These are phyloP conservation scores for Lactarius indigo DNA, from an alignment of 768 basidiomycete species.

Conservation along the genomic window DNA sequence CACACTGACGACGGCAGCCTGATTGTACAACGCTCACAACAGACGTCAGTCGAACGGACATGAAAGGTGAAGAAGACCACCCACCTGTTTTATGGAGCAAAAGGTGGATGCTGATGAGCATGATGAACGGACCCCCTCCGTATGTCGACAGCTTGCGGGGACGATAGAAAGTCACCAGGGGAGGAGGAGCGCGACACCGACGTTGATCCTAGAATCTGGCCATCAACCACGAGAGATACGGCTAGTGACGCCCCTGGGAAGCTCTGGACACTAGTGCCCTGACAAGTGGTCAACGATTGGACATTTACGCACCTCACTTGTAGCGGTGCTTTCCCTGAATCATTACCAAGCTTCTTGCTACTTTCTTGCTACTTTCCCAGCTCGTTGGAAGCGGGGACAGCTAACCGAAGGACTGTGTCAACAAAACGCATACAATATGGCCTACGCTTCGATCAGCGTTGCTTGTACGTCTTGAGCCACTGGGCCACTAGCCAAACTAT, in stretches of 20 bases:
- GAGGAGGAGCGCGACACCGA: conserved; percentile 58
- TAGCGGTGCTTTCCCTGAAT: conserved; percentile 98
- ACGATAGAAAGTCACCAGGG: conserved; percentile 29
- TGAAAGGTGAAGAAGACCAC: too few species aligned
- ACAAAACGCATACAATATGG: conserved; percentile 77
- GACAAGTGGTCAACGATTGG: conserved; percentile 5
- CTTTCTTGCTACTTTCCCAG: conserved; percentile 95
- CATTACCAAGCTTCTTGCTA: conserved; percentile 95
- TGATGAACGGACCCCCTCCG: too few species aligned
- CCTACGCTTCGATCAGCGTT: conserved; percentile 96
- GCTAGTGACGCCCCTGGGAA: conserved; percentile 73
- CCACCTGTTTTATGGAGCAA: too few species aligned
- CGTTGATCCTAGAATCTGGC: conserved; percentile 77
- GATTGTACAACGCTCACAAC: too few species aligned
- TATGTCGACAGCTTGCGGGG: conserved; percentile 19
- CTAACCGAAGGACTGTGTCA: conserved; percentile 94
- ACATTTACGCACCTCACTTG: conserved; percentile 70
- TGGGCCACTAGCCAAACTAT: too few species aligned
- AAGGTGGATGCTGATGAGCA: too few species aligned
- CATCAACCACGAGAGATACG: conserved; percentile 79
- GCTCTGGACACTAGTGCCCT: conserved; percentile 43
- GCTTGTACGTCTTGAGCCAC: conserved; percentile 50
- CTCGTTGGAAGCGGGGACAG: conserved; percentile 59
- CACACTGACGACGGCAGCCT: too few species aligned
- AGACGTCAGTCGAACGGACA: too few species aligned